Base-by-base conservation (phyloP, 495 filamentous ascomycete species). In the Lentithecium fluviatile region DNA sequence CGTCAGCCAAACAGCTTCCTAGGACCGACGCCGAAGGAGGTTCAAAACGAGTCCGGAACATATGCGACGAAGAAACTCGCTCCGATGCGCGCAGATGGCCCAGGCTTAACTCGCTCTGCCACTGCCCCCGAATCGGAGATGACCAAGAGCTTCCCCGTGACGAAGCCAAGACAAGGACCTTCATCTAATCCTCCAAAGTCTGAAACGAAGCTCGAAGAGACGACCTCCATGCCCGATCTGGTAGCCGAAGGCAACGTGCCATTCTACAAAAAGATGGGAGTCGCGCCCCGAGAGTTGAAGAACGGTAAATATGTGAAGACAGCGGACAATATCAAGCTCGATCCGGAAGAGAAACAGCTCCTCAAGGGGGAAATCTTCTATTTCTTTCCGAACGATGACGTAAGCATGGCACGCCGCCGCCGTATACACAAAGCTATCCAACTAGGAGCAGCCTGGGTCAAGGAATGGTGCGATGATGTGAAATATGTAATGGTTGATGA, bases 401-500 rank as follows among this genome's bases (percentile, higher is more conserved):
- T 87, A 40, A 80, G 84, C 17, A 81, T 80, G 1, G 74, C 82
- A 1, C 82, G 93, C 20, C 82, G 80, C 53, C 66, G 87, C 24
- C 84, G 88, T 25, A 93, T 96, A 42, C 79, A 79, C 24, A 90
- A 86, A 70, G 85, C 87, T 0, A 79, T 83, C 55, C 86, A 93
- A 65, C 86, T 86, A 68, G 94, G 94, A 25, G 93, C 85, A 5
- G 74, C 70, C 6, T 88, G 88, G 82, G 72, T 79, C 21, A 79
- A 69, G 45, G 75, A 79, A 7, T 87, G 83, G 80, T 67, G 65
- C 20, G 62, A 73, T 0, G 66, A 72, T 56, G 72, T 87, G 25
- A 77, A 77, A 20, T 91, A 96, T 75, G 77, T 95, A 54, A 81
- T 97, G 58, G 88, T 89, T 4, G 94, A 97, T 66, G 87, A 85